phyloP scores from a whole-genome alignment of 306 rosid species.

The Betula pendula region DNA sequence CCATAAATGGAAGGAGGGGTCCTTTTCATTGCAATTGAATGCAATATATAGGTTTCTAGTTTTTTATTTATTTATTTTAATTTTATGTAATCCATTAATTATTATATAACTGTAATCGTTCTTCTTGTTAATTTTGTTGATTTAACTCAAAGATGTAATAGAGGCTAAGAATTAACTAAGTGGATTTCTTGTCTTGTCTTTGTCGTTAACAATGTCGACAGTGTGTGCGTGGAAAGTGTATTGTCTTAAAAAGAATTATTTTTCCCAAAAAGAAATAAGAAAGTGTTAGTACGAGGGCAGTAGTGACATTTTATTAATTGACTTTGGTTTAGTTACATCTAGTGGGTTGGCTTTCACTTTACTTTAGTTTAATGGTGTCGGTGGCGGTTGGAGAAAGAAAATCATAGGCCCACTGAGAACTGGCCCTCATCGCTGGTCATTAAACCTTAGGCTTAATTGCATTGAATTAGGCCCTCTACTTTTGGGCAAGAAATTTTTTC shows the following conservation, averaged over 20 bases:
- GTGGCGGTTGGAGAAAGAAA: slow-evolving; percentile 23
- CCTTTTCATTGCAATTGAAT: too few species aligned
- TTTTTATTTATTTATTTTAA: not conserved
- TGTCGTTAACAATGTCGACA: not conserved
- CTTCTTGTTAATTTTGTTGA: not conserved
- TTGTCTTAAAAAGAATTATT: too few species aligned
- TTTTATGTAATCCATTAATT: not conserved
- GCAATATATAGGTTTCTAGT: not conserved
- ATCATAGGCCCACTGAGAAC: not conserved
- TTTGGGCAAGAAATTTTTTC: not conserved
- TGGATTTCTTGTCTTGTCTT: not conserved
- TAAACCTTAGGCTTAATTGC: not conserved
- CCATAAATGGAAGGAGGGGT: not conserved
- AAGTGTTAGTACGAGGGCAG: not conserved
- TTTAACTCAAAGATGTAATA: slow-evolving; percentile 9
- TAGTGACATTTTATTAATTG: not conserved
- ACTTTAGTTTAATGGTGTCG: slow-evolving; percentile 12
- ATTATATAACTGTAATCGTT: slow-evolving; percentile 1
- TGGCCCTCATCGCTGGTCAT: not conserved
- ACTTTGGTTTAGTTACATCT: not conserved
- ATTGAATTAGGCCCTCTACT: not conserved
- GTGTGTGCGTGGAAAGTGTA: not conserved
- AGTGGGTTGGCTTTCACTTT: not conserved
- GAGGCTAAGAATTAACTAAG: not conserved
- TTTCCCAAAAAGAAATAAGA: not conserved